These are phyloP conservation scores for Thermomucor indicae-seudaticae DNA, from an alignment of 371 early-diverging fungal species.

Conservation along the genomic window DNA sequence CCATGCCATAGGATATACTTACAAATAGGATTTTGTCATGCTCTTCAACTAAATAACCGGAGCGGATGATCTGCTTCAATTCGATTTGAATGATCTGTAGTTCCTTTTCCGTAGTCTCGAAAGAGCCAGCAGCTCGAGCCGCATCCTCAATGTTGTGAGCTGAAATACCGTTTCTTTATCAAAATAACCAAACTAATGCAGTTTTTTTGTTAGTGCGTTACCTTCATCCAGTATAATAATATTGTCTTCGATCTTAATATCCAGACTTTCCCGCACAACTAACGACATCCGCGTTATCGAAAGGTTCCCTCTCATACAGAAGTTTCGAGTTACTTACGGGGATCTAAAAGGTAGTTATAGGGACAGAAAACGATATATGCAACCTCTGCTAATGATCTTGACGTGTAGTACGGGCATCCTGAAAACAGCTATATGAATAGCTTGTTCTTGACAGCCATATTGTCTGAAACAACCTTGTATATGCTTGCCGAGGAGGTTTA, in stretches of 20 bases:
- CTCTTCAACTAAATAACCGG: conserved; percentile 7
- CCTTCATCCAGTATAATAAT: conserved; percentile 90
- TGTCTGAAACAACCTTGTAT: conserved; percentile 16
- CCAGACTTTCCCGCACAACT: conserved; percentile 56
- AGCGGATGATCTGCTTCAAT: conserved; percentile 20
- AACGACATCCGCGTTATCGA: neutral
- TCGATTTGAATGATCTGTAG: conserved; percentile 32
- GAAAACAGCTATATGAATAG: neutral
- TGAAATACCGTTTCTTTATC: conserved; percentile 1
- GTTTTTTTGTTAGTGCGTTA: conserved; percentile 22
- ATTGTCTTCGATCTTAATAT: conserved; percentile 53
- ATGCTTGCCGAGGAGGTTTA: conserved; percentile 45
- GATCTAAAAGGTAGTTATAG: conserved; percentile 91
- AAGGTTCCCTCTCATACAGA: neutral
- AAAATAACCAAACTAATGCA: neutral
- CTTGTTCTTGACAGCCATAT: neutral
- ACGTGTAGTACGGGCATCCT: conserved; percentile 84
- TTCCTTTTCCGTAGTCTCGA: conserved; percentile 45
- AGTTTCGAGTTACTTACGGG: conserved; percentile 24
- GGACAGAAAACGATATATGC: conserved; percentile 90
- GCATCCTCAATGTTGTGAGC: conserved; percentile 59
- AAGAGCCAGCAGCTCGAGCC: conserved; percentile 47
- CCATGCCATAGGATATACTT: conserved; percentile 1
- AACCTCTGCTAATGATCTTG: conserved; percentile 49
- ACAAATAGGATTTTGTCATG: conserved; percentile 36